Base-by-base conservation (phyloP, 2,329 filamentous ascomycete genomes). In the Exophiala sp. region DNA sequence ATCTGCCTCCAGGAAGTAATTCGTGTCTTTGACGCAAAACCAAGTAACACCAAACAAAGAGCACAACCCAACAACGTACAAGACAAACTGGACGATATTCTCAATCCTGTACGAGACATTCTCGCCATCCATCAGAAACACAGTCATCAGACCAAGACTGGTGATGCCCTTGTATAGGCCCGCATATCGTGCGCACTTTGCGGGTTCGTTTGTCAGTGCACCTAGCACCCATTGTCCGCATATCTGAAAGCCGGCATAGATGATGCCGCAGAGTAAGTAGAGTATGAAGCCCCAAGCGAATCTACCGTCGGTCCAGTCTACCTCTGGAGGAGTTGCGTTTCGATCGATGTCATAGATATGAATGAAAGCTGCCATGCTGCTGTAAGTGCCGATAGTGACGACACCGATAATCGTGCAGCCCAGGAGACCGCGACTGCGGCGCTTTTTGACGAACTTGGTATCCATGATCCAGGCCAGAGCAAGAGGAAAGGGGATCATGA, bases 381-480 rank as follows among this genome's bases (percentile, higher is more conserved):
- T 18, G 10, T 33, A 35, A 11, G 41, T 34, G 16, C 21, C 55
- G 3, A 47, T 33, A 16, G 35, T 36, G 42, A 59, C 33, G 16
- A 34, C 45, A 11, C 42, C 39, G 7, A 55, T 53, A n/a, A 49
- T 18, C 5, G 55, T 14, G 10, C 42, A 20, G n/a, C 47, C 58
- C 7, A 58, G 34, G 10, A 58, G 8, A 0, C 44, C 55, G 14
- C 55, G 36, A 10, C 16, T 49, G 9, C 43, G 38, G 5, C 55
- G 50, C 3, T 38, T 10, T 12, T 53, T 56, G 38, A 55, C 47
- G 35, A 63, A 52, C 10, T 59, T 41, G 41, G 47, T 64, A 43
- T 70, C 68, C 3, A 65, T 62, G 3, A 68, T n/a, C 41, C 62
- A 67, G 0, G 64, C 63, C 5, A 58, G 20, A 2, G 20, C 2